Evolutionary conservation across 2,329 filamentous ascomycete genomes (phyloP).

Genomic region (Berkeleyomyces rouxiae): DNA sequence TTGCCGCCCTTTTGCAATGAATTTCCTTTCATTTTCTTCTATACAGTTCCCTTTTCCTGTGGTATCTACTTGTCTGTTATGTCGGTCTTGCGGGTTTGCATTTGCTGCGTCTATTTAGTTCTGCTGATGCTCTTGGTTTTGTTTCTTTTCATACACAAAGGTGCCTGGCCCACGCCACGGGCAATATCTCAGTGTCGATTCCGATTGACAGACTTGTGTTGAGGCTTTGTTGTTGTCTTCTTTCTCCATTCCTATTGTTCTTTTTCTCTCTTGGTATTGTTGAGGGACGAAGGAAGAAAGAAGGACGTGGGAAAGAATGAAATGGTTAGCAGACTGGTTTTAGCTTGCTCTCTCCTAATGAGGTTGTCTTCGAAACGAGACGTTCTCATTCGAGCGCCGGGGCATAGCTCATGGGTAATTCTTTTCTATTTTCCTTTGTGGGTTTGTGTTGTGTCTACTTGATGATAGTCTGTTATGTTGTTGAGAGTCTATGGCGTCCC

Average conservation of each 20-base stretch:
- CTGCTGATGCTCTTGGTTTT: slow-evolving; percentile 2
- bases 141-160: not conserved
- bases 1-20: slow-evolving; percentile 5
- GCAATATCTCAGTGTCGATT: not conserved
- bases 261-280: not conserved
- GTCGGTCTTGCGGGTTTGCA: slow-evolving; percentile 2
- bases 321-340: not conserved
- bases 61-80: slow-evolving; percentile 10
- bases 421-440: too few relatives aligned
- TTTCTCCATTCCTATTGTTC: not conserved
- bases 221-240: not conserved
- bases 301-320: not conserved
- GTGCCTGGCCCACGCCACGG: not conserved
- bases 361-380: not conserved
- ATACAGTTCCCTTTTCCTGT: slow-evolving; percentile 15
- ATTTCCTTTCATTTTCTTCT: not conserved
- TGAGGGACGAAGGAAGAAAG: not conserved
- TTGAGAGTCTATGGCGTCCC: not conserved
- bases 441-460: not conserved
- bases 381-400: too few relatives aligned
- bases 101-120: slow-evolving; percentile 12
- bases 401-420: too few relatives aligned
- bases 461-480: not conserved
- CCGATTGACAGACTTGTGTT: not conserved
- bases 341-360: not conserved